phyloP scores from a whole-genome alignment of 495 filamentous ascomycete species.

The Saxispiralis lemnorum region DNA sequence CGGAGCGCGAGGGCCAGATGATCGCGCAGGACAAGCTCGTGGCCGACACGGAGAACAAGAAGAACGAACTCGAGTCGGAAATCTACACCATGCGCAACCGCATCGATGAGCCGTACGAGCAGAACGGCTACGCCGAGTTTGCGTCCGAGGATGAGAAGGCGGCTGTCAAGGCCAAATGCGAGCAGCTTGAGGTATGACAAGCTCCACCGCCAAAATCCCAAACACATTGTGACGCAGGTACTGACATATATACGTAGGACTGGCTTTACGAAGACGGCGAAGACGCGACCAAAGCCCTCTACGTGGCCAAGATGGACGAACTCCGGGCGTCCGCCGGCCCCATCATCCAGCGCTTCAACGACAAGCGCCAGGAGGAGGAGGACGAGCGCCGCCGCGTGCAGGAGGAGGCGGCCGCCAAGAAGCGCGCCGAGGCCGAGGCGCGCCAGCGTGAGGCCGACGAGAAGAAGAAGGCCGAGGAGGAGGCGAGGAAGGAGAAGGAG shows the following conservation, averaged over 20 bases:
- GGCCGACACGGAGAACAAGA: conserved; percentile 95
- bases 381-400: conserved; percentile 54
- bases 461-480: conserved; percentile 38
- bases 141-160: conserved; percentile 84
- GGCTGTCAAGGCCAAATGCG: conserved; percentile 63
- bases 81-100: conserved; percentile 95
- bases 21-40: conserved; percentile 97
- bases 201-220: background rate
- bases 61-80: conserved; percentile 95
- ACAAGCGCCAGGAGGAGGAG: conserved; percentile 82
- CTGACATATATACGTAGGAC: conserved; percentile 39
- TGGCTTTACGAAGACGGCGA: conserved; percentile 98
- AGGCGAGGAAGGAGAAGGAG: conserved; percentile 34
- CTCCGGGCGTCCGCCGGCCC: conserved; percentile 80
- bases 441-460: conserved; percentile 63
- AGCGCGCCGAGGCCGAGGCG: conserved; percentile 37
- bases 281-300: conserved; percentile 82
- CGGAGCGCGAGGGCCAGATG: conserved; percentile 78
- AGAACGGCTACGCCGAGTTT: conserved; percentile 51
- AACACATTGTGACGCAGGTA: background rate
- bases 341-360: conserved; percentile 83
- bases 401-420: conserved; percentile 43
- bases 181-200: conserved; percentile 56
- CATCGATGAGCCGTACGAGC: conserved; percentile 50
- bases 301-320: conserved; percentile 88